phyloP scores from a whole-genome alignment of 176 grass and related monocot genomes.

The Microstegium vimineum region DNA sequence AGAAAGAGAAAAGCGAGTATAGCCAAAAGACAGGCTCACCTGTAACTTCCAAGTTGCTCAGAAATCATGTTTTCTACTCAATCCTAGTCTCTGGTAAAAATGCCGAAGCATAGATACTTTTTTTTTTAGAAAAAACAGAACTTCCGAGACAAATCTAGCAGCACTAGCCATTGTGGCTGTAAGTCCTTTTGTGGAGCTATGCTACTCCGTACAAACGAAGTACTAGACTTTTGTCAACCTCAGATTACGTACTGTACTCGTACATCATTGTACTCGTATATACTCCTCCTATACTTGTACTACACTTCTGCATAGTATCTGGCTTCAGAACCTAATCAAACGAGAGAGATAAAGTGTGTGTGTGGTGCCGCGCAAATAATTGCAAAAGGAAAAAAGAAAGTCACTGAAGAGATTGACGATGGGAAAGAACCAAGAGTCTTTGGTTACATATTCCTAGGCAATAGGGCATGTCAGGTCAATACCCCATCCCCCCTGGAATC shows the following conservation, averaged over 20 bases:
- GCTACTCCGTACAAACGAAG: no score
- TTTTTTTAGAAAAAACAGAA: not conserved
- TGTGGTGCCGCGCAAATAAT: slow-evolving; percentile 14
- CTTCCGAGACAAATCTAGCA: not conserved
- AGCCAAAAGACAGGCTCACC: slow-evolving; percentile 19
- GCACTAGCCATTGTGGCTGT: not conserved
- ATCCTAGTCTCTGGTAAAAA: not conserved
- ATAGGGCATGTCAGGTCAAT: slow-evolving; percentile 84
- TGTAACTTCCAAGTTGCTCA: not conserved
- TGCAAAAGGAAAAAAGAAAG: slow-evolving; percentile 16
- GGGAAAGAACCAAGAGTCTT: slow-evolving; percentile 50
- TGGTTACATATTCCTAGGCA: slow-evolving; percentile 80
- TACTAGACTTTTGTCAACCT: not conserved
- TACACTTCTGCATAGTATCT: not conserved
- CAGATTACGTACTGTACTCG: no score
- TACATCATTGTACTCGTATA: not conserved
- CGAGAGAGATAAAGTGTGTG: not conserved
- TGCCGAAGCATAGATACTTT: not conserved
- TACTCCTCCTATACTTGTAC: not conserved
- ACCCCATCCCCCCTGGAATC: slow-evolving; percentile 63
- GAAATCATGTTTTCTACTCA: not conserved
- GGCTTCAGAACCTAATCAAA: not conserved
- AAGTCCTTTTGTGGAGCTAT: not conserved
- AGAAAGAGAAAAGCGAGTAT: slow-evolving; percentile 13
- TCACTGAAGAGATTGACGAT: slow-evolving; percentile 40